Percentiles rank a stretch among this genome's conserved stretches.
Conservation (phyloP, 2,329 filamentous ascomycete species). For the Ophiosphaerella korrae region DNA sequence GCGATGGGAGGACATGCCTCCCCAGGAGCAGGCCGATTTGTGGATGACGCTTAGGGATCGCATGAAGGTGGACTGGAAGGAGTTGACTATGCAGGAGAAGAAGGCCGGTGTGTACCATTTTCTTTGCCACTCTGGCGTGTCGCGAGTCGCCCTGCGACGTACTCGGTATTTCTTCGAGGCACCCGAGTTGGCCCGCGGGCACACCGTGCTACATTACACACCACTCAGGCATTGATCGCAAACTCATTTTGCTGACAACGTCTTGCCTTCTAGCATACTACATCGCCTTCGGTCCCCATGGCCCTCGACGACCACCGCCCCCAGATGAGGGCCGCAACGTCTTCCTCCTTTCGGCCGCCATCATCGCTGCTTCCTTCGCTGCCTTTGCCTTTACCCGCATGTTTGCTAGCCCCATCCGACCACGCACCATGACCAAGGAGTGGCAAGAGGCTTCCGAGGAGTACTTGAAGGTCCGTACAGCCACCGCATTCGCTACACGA, state of each 20-base stretch:
- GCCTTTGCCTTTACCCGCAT: conserved; percentile 75
- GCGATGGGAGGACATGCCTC: conserved; percentile 97
- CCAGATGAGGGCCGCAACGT: conserved; percentile 85
- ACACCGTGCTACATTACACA: conserved; percentile 16
- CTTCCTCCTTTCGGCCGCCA: conserved; percentile 71
- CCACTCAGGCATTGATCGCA: conserved; percentile 12
- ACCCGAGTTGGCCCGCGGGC: conserved; percentile 26
- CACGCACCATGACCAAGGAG: conserved; percentile 92
- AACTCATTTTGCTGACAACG: conserved; percentile 26
- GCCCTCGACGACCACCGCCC: conserved; percentile 80
- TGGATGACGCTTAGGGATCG: conserved; percentile 98
- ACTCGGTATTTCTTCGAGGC: conserved; percentile 25
- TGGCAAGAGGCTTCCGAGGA: conserved; percentile 96
- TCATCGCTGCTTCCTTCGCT: conserved; percentile 68
- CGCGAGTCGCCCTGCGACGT: conserved; percentile 36
- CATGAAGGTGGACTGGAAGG: conserved; percentile 97
- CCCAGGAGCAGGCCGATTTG: conserved; percentile 97
- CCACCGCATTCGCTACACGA: conserved; percentile 1
- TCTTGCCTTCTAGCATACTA: conserved; percentile 78
- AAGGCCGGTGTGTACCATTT: conserved; percentile 82
- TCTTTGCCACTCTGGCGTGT: conserved; percentile 15
- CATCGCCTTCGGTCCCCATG: conserved; percentile 97
- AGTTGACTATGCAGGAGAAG: conserved; percentile 96
- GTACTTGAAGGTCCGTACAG: conserved; percentile 77
- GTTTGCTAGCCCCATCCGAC: conserved; percentile 68